phyloP scores from a whole-genome alignment of 2,329 filamentous ascomycete species.

The Pseudocercospora cruenta region DNA sequence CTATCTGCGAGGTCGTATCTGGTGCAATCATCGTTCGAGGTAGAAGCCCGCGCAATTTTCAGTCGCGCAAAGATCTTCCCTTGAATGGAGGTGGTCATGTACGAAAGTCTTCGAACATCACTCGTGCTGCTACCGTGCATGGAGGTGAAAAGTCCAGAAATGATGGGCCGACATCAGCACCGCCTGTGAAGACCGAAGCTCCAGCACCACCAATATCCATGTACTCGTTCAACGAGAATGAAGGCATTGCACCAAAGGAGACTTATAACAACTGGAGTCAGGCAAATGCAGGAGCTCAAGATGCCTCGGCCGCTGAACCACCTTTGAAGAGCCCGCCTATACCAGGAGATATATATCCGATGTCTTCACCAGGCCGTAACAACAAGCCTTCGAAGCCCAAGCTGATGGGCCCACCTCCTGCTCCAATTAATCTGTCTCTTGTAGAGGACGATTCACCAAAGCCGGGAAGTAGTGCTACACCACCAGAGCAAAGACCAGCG shows the following conservation, averaged over 20 bases:
- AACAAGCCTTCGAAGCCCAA: constrained; percentile 44
- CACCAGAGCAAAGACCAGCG: constrained; percentile 28
- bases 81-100: constrained; percentile 76
- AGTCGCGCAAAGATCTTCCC: constrained; percentile 89
- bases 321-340: constrained; percentile 30
- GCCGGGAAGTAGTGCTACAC: constrained; percentile 27
- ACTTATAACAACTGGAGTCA: constrained; percentile 50
- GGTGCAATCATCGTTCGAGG: constrained; percentile 92
- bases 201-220: constrained; percentile 47
- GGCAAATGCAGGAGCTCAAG: constrained; percentile 27
- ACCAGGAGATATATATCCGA: constrained; percentile 30
- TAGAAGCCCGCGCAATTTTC: constrained; percentile 91
- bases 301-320: constrained; percentile 47
- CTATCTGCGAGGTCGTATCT: constrained; percentile 81
- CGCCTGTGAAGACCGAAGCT: constrained; percentile 35
- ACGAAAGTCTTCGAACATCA: constrained; percentile 58
- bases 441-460: constrained; percentile 58
- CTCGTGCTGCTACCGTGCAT: constrained; percentile 34
- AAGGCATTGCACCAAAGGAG: constrained; percentile 46
- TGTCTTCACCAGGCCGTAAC: constrained; percentile 56
- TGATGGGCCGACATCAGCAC: constrained; percentile 35
- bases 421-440: constrained; percentile 59
- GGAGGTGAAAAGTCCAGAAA: constrained; percentile 32
- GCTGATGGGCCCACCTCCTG: constrained; percentile 33
- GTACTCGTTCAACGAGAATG: constrained; percentile 43